A percentile compares a stretch with the other conserved stretches of the same genome.
These are phyloP conservation scores for Talaromyces sp. DNA, from an alignment of 2,329 filamentous ascomycete genomes.

Conservation along the genomic window DNA sequence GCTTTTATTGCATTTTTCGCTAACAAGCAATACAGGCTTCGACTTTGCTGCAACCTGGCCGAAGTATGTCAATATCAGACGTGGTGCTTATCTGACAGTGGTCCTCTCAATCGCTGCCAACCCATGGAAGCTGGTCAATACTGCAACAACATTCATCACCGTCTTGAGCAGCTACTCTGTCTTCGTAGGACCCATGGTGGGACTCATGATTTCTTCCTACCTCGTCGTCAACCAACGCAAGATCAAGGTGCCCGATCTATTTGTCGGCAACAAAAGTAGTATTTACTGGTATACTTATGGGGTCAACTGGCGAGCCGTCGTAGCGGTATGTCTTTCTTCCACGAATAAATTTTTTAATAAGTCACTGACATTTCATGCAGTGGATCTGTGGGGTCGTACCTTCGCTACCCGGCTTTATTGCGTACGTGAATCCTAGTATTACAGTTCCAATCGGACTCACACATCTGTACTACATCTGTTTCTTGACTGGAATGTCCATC, in stretches of 20 bases:
- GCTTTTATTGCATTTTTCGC: neutral
- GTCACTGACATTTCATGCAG: slow-evolving; percentile 33
- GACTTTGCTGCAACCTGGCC: slow-evolving; percentile 54
- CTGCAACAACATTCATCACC: slow-evolving; percentile 24
- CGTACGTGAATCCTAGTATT: slow-evolving; percentile 36
- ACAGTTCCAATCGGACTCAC: slow-evolving; percentile 37
- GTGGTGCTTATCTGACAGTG: slow-evolving; percentile 51
- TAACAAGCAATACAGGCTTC: slow-evolving; percentile 41
- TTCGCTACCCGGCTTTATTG: slow-evolving; percentile 44
- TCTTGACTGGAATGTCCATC: slow-evolving; percentile 22
- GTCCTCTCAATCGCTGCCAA: slow-evolving; percentile 28
- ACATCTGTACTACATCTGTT: slow-evolving; percentile 28
- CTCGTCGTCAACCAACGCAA: slow-evolving; percentile 38
- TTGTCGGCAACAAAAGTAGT: slow-evolving; percentile 32
- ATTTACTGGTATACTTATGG: slow-evolving; percentile 28
- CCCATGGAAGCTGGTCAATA: slow-evolving; percentile 27
- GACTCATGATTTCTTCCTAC: slow-evolving; percentile 48
- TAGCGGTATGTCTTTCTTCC: slow-evolving; percentile 25
- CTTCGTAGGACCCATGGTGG: slow-evolving; percentile 48
- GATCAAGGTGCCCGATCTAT: slow-evolving; percentile 44
- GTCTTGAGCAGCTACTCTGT: slow-evolving; percentile 35
- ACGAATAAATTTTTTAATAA: neutral
- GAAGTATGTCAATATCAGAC: slow-evolving; percentile 55
- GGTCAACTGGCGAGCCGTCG: slow-evolving; percentile 25
- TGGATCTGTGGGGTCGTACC: slow-evolving; percentile 43